A percentile compares a stretch with the other conserved stretches of the same genome.
phyloP scores from a whole-genome alignment of 2,329 filamentous ascomycete genomes.

The Phialophora tarda region DNA sequence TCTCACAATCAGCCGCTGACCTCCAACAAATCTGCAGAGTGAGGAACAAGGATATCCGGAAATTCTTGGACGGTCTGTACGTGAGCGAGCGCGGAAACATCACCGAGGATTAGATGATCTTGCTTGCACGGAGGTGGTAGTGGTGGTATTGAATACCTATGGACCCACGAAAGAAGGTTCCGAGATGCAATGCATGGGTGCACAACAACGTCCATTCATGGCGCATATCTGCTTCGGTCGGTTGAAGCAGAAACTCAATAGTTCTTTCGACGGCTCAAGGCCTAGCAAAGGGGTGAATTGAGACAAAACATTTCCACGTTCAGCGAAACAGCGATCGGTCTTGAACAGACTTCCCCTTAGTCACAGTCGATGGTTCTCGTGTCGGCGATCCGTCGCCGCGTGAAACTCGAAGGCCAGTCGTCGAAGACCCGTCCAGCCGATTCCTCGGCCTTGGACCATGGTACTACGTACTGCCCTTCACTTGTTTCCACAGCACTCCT shows the following conservation, averaged over 20 bases:
- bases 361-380: not conserved
- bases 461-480: not conserved
- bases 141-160: not conserved
- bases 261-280: not conserved
- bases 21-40: conserved; percentile 99
- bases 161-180: not conserved
- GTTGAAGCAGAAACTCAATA: not conserved
- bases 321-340: not conserved
- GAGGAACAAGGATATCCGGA: conserved; percentile 99
- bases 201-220: not conserved
- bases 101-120: conserved; percentile 59
- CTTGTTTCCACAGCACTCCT: not conserved
- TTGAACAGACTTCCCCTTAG: not conserved
- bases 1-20: conserved; percentile 97
- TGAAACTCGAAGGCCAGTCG: not conserved
- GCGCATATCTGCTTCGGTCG: not conserved
- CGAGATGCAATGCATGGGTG: not conserved
- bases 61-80: conserved; percentile 99
- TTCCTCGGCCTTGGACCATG: too few species aligned
- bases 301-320: conserved; percentile 2
- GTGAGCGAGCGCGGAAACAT: conserved; percentile 99
- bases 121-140: not conserved
- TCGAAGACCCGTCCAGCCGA: not conserved
- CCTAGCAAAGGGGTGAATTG: not conserved
- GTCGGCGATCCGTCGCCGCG: not conserved